phyloP scores from a whole-genome alignment of 2,329 filamentous ascomycete species.

The Aspergillus versicolor region DNA sequence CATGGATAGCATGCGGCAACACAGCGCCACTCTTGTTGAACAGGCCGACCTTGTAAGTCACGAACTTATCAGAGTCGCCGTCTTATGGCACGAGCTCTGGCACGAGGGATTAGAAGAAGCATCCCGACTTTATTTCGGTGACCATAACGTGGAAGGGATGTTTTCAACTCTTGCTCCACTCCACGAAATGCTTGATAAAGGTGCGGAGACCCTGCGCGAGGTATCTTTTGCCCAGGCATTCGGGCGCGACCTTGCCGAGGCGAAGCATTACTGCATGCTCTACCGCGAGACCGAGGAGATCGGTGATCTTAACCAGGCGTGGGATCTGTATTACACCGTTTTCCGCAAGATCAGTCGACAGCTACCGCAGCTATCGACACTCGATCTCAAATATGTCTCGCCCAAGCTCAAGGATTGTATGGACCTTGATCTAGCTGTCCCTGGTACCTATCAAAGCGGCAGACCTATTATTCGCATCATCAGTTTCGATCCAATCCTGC shows the following conservation, averaged over 20 bases:
- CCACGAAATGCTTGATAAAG: constrained; percentile 85
- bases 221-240: constrained; percentile 98
- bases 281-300: constrained; percentile 87
- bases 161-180: constrained; percentile 85
- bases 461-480: constrained; percentile 79
- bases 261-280: constrained; percentile 91
- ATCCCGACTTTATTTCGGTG: constrained; percentile 92
- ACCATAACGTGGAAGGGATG: constrained; percentile 98
- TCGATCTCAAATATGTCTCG: constrained; percentile 96
- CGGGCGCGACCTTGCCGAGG: constrained; percentile 89
- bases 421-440: constrained; percentile 89
- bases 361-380: constrained; percentile 83
- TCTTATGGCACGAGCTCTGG: constrained; percentile 98
- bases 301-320: constrained; percentile 94
- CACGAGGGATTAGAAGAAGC: constrained; percentile 97
- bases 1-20: constrained; percentile 97
- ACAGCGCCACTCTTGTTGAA: constrained; percentile 87
- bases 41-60: constrained; percentile 94
- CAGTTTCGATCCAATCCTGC: constrained; percentile 86
- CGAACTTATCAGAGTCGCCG: constrained; percentile 93
- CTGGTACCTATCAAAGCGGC: constrained; percentile 84
- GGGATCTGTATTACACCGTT: constrained; percentile 98
- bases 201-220: constrained; percentile 89
- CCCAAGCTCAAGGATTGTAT: constrained; percentile 84
- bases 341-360: constrained; percentile 95